These are phyloP conservation scores for Epithemia pelagica DNA, from an alignment of 108 stramenopile genomes.

Conservation along the genomic window DNA sequence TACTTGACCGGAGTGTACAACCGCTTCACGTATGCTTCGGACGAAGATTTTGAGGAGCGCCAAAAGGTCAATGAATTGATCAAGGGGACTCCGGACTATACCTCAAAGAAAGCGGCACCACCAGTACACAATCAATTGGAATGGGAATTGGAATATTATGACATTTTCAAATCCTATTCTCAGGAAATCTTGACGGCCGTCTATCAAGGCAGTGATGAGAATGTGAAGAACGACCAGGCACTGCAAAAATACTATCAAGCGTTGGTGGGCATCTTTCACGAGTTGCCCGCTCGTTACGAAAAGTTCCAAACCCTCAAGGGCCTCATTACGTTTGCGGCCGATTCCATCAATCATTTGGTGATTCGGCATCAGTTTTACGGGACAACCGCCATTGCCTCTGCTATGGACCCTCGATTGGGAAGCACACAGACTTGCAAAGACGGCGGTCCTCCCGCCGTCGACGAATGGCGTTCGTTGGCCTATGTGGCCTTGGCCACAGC, in stretches of 20 bases:
- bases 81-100: not conserved
- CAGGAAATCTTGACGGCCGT: not conserved
- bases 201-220: not conserved
- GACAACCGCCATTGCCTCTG: not conserved
- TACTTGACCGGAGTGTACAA: not conserved
- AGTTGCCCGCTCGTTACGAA: not conserved
- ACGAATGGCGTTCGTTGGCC: not conserved
- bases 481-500: not conserved
- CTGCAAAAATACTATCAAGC: not conserved
- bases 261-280: not conserved
- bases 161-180: not conserved
- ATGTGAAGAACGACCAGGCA: not conserved
- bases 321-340: not conserved
- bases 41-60: not conserved
- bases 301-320: not conserved
- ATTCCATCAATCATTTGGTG: not conserved
- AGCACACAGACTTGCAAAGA: not conserved
- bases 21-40: not conserved
- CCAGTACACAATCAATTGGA: not conserved
- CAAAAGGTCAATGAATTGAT: not conserved
- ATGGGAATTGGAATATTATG: not conserved
- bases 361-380: not conserved
- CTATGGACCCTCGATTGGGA: not conserved
- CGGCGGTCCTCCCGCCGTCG: not conserved
- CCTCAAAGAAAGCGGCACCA: not conserved